Conservation (phyloP, 176 grass and related monocot species). For the Otatea glauca region DNA sequence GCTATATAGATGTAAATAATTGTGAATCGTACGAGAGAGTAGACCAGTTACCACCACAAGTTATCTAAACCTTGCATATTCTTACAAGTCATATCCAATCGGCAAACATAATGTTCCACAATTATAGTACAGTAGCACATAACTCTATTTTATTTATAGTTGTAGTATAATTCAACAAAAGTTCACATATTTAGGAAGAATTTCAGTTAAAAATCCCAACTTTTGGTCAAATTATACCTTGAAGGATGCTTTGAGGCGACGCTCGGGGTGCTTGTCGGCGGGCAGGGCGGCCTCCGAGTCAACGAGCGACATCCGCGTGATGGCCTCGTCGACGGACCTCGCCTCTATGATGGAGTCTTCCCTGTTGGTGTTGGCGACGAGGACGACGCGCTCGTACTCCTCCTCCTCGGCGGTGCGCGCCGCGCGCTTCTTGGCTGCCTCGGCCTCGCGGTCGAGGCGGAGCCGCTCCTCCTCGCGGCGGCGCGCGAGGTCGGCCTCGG, state of each 20-base stretch:
- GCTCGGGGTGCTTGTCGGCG: constrained; percentile 85
- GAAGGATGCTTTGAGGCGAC: constrained; percentile 81
- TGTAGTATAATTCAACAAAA: background rate
- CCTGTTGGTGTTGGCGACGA: constrained; percentile 91
- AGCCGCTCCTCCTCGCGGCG: constrained; percentile 78
- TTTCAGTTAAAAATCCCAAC: background rate
- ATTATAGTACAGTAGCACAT: background rate
- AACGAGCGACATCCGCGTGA: constrained; percentile 63
- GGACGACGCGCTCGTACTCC: constrained; percentile 84
- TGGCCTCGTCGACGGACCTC: constrained; percentile 75
- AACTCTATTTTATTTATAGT: background rate
- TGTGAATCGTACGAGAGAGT: background rate
- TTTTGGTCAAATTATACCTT: constrained; percentile 56
- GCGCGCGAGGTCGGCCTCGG: constrained; percentile 77
- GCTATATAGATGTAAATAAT: background rate
- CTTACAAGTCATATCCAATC: background rate
- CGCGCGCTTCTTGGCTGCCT: constrained; percentile 76
- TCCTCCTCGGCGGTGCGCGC: constrained; percentile 77
- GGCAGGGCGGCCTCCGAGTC: constrained; percentile 53
- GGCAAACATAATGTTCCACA: background rate
- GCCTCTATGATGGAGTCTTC: constrained; percentile 96
- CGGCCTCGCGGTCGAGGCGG: constrained; percentile 66
- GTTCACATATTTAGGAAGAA: background rate
- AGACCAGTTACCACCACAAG: background rate
- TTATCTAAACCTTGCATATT: background rate